Conservation (phyloP, 1,284 basidiomycete species). For the Cystobasidiaceae sp. region DNA sequence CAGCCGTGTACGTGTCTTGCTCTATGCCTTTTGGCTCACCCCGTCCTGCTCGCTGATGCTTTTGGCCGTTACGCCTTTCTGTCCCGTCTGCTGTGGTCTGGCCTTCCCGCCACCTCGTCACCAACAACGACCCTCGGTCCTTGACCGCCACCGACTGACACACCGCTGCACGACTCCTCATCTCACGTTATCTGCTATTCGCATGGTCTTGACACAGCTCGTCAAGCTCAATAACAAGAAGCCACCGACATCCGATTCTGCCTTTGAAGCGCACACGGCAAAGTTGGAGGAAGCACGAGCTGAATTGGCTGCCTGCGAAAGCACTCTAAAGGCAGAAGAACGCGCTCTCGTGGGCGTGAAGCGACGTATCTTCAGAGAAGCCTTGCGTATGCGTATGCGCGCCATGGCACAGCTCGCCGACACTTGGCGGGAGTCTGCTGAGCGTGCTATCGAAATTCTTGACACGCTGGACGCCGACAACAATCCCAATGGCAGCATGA, state of each 20-base stretch:
- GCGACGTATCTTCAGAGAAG: slow-evolving; percentile 49
- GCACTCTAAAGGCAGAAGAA: slow-evolving; percentile 46
- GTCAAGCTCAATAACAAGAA: slow-evolving; percentile 49
- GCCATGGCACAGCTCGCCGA: slow-evolving; percentile 48
- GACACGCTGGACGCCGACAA: slow-evolving; percentile 45
- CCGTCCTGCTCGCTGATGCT: not conserved
- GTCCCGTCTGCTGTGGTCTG: no score
- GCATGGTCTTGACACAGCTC: not conserved
- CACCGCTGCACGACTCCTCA: not conserved
- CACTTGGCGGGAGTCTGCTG: slow-evolving; percentile 47
- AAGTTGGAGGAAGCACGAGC: slow-evolving; percentile 47
- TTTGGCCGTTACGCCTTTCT: no score
- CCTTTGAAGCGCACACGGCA: slow-evolving; percentile 43
- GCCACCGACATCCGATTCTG: slow-evolving; percentile 35
- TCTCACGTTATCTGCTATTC: not conserved
- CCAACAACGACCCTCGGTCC: no score
- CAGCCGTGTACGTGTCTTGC: slow-evolving; percentile 39
- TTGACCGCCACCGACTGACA: not conserved
- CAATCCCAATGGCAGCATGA: slow-evolving; percentile 27
- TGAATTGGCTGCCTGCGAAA: slow-evolving; percentile 49
- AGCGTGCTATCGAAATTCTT: slow-evolving; percentile 46
- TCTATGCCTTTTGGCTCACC: not conserved
- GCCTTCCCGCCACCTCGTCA: no score
- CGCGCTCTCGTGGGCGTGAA: slow-evolving; percentile 47
- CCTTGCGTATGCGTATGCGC: slow-evolving; percentile 48